Evolutionary conservation across 2,329 filamentous ascomycete genomes (phyloP).

Genomic region (Saccharata proteae): DNA sequence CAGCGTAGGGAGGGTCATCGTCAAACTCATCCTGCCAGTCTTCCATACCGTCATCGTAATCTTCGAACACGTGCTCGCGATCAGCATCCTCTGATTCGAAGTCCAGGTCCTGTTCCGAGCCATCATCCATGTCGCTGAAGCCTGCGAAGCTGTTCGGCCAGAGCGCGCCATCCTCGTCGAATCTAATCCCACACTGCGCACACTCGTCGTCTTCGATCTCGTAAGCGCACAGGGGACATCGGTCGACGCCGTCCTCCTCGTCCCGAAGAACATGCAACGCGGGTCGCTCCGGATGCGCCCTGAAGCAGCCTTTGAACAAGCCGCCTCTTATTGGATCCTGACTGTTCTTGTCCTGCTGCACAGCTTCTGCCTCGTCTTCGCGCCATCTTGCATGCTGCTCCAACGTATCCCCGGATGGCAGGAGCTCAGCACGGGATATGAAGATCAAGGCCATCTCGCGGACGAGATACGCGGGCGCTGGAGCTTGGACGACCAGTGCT

Average conservation of each 20-base stretch:
- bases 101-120: conserved; percentile 16
- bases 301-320: conserved; percentile 52
- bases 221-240: conserved; percentile 51
- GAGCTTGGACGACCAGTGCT: conserved; percentile 43
- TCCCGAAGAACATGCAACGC: conserved; percentile 25
- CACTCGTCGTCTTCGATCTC: conserved; percentile 42
- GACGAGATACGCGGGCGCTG: conserved; percentile 54
- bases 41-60: conserved; percentile 19
- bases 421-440: conserved; percentile 45
- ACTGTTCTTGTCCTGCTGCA: conserved; percentile 49
- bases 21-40: conserved; percentile 20
- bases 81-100: too few species aligned
- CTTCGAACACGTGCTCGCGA: too few species aligned
- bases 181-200: conserved; percentile 39
- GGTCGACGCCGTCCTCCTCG: conserved; percentile 31
- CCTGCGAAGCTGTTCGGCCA: conserved; percentile 19
- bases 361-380: conserved; percentile 45
- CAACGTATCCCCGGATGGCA: conserved; percentile 51
- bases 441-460: conserved; percentile 54
- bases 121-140: conserved; percentile 35
- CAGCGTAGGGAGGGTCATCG: conserved; percentile 13
- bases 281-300: conserved; percentile 13
- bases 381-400: conserved; percentile 47
- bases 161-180: conserved; percentile 33
- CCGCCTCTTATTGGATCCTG: conserved; percentile 38